These are phyloP conservation scores for Lodderomyces metapsilosis DNA, from an alignment of 1,139 yeast species.

Conservation along the genomic window DNA sequence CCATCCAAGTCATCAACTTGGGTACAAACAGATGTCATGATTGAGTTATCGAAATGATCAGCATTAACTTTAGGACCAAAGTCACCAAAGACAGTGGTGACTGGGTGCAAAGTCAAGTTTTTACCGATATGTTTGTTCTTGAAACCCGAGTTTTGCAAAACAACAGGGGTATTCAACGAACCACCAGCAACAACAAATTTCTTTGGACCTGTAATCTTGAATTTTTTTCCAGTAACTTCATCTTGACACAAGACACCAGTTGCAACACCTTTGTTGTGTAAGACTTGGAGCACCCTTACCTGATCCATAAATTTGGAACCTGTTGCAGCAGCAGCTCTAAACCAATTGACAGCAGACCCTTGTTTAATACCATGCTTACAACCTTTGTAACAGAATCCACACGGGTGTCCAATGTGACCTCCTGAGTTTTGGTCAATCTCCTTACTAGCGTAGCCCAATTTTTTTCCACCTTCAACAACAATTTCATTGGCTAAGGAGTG, in stretches of 20 bases:
- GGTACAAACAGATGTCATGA: conserved; percentile 52
- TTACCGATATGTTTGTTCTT: conserved; percentile 53
- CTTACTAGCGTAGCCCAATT: conserved; percentile 45
- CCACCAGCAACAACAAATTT: conserved; percentile 52
- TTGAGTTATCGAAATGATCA: conserved; percentile 42
- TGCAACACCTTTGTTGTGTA: conserved; percentile 45
- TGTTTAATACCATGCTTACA: conserved; percentile 56
- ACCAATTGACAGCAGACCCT: conserved; percentile 54
- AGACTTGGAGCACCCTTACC: conserved; percentile 40
- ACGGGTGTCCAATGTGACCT: conserved; percentile 42
- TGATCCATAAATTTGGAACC: conserved; percentile 53
- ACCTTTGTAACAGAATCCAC: conserved; percentile 56
- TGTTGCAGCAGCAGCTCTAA: conserved; percentile 47
- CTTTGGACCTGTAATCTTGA: conserved; percentile 46
- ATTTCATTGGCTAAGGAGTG: conserved; percentile 52
- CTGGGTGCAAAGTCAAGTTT: conserved; percentile 57
- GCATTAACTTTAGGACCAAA: conserved; percentile 35
- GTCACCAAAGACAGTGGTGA: conserved; percentile 41
- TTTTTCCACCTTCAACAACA: conserved; percentile 46
- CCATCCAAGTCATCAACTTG: conserved; percentile 56
- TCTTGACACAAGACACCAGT: conserved; percentile 41
- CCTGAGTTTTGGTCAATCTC: conserved; percentile 53
- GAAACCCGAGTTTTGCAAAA: conserved; percentile 53
- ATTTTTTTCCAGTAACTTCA: conserved; percentile 25
- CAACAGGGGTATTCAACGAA: conserved; percentile 50